A percentile compares a stretch with the other conserved stretches of the same genome.
Evolutionary conservation across 768 basidiomycete genomes (phyloP).

Genomic region (Sarcomyxa edulis): DNA sequence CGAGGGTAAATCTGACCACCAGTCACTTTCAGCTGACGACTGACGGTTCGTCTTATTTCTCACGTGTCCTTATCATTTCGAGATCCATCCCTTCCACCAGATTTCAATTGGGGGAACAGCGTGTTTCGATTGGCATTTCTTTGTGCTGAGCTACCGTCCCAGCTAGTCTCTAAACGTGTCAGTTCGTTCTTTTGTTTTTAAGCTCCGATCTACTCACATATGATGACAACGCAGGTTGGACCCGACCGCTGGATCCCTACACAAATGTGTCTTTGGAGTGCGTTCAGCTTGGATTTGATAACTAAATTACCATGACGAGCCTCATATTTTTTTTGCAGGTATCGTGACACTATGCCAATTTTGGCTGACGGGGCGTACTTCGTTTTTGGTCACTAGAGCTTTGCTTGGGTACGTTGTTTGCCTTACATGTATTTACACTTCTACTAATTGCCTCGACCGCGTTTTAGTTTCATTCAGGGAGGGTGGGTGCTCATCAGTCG

Average conservation of each 20-base stretch:
- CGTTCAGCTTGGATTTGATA: neutral
- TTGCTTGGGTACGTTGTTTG: conserved; percentile 35
- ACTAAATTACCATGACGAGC: no score
- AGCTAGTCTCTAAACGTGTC: conserved; percentile 55
- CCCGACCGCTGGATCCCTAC: conserved; percentile 63
- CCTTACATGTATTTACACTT: neutral
- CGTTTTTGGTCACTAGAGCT: conserved; percentile 44
- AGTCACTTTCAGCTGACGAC: no score
- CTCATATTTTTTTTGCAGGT: conserved; percentile 1
- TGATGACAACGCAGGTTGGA: conserved; percentile 31
- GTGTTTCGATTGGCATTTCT: conserved; percentile 48
- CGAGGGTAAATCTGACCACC: conserved; percentile 46
- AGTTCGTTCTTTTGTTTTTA: conserved; percentile 11
- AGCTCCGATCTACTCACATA: neutral
- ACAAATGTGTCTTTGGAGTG: conserved; percentile 30
- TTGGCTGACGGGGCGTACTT: conserved; percentile 46
- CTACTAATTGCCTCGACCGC: conserved; percentile 1
- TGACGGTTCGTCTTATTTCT: conserved; percentile 8
- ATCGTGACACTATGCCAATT: conserved; percentile 49
- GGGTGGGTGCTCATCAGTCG: conserved; percentile 23
- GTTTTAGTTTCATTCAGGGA: conserved; percentile 36
- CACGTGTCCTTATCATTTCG: neutral
- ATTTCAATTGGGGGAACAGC: conserved; percentile 53
- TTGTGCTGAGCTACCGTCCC: conserved; percentile 56
- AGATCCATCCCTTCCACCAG: conserved; percentile 17